Conservation (phyloP, 2,329 filamentous ascomycete species). For the Aspergillus glaucus region DNA sequence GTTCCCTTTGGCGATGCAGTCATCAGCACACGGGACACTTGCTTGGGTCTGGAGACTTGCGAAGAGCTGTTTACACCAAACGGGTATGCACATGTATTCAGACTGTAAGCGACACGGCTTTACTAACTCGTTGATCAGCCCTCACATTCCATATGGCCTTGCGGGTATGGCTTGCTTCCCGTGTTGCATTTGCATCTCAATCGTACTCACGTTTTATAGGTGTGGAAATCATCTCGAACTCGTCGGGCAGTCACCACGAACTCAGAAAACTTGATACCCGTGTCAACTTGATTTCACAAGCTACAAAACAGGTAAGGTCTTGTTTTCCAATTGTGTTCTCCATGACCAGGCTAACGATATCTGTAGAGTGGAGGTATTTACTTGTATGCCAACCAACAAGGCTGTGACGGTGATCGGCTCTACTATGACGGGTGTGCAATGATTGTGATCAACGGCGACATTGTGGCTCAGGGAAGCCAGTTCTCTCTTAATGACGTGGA, state of each 20-base stretch:
- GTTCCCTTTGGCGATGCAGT: conserved; percentile 65
- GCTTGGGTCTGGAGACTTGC: conserved; percentile 59
- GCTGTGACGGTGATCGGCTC: conserved; percentile 55
- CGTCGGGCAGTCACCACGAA: conserved; percentile 61
- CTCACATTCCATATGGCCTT: conserved; percentile 56
- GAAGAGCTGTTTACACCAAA: conserved; percentile 61
- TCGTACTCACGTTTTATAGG: conserved; percentile 42
- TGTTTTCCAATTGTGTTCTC: neutral
- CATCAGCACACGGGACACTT: conserved; percentile 56
- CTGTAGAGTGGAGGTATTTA: conserved; percentile 42
- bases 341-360: conserved; percentile 5
- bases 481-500: conserved; percentile 62
- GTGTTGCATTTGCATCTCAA: conserved; percentile 38
- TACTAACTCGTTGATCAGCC: conserved; percentile 29
- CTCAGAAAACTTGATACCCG: conserved; percentile 60
- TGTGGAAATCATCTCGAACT: conserved; percentile 67
- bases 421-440: conserved; percentile 60
- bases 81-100: conserved; percentile 14
- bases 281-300: conserved; percentile 60
- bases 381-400: conserved; percentile 58
- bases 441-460: conserved; percentile 57
- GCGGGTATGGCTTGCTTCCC: conserved; percentile 39
- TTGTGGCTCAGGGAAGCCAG: conserved; percentile 60
- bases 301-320: conserved; percentile 42
- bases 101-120: conserved; percentile 10